phyloP scores from a whole-genome alignment of 2,329 filamentous ascomycete species.

The Claviceps lovelessii region DNA sequence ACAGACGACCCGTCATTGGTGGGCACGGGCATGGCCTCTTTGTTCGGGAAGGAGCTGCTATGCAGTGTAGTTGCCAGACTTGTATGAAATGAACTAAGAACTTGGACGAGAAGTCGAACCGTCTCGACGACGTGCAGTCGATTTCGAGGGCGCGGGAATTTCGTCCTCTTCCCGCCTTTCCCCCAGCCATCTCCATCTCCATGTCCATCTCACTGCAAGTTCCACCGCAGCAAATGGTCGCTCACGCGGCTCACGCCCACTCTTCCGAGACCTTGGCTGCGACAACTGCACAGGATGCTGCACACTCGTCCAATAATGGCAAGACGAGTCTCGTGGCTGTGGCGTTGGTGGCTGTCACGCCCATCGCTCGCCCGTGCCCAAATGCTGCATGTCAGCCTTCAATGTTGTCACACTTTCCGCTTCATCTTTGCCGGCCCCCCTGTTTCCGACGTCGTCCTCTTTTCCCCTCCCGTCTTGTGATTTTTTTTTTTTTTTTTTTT shows the following conservation, averaged over 20 bases:
- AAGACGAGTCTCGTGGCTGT: not conserved
- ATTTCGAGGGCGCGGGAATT: not conserved
- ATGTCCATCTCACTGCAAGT: not conserved
- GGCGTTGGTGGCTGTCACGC: not conserved
- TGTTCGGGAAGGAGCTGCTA: slow-evolving; percentile 1
- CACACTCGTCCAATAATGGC: too few species aligned
- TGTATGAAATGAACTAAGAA: too few species aligned
- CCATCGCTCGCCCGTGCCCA: not conserved
- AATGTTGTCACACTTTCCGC: not conserved
- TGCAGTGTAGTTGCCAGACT: too few species aligned
- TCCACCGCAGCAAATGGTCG: not conserved
- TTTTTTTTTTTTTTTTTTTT: too few species aligned
- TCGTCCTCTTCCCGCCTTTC: not conserved
- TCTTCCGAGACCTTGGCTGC: too few species aligned
- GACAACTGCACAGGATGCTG: too few species aligned
- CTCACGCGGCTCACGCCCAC: too few species aligned
- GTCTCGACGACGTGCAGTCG: too few species aligned
- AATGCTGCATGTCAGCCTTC: not conserved
- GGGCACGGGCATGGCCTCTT: not conserved
- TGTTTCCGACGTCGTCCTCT: not conserved
- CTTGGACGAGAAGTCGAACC: too few species aligned
- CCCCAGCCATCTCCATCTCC: too few species aligned
- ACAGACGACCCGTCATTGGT: not conserved
- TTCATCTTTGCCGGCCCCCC: not conserved
- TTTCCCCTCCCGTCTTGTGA: not conserved